Conservation (phyloP, 2,329 filamentous ascomycete species). For the Aspergillus sp. region DNA sequence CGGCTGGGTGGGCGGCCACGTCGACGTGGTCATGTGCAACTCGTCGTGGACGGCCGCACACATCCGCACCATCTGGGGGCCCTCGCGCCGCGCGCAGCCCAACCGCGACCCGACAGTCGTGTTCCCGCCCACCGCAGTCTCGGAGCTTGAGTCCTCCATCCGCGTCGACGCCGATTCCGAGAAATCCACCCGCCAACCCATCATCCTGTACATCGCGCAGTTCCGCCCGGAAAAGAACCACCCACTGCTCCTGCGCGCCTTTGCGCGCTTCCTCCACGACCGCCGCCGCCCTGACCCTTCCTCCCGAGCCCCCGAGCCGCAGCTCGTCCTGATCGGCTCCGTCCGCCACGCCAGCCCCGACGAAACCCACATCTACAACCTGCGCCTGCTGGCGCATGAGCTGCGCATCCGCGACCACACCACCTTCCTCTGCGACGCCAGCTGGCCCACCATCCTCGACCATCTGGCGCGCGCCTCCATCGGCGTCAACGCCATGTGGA, state of each 20-base stretch:
- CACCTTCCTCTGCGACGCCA: conserved; percentile 83
- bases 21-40: conserved; percentile 97
- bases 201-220: conserved; percentile 90
- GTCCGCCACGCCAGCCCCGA: conserved; percentile 67
- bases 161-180: conserved; percentile 69
- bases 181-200: conserved; percentile 60
- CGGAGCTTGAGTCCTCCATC: conserved; percentile 73
- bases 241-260: conserved; percentile 77
- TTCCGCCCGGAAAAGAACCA: conserved; percentile 98
- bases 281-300: conserved; percentile 49
- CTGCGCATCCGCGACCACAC: conserved; percentile 79
- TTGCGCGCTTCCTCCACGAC: conserved; percentile 68
- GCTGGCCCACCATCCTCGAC: conserved; percentile 81
- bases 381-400: conserved; percentile 82
- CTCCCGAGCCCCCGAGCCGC: conserved; percentile 47
- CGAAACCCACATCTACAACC: conserved; percentile 70
- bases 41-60: conserved; percentile 90
- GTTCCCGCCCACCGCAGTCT: conserved; percentile 88
- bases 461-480: conserved; percentile 75
- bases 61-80: conserved; percentile 76
- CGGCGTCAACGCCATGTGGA: conserved; percentile 99
- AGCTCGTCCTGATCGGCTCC: conserved; percentile 81
- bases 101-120: conserved; percentile 60
- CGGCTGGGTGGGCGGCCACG: conserved; percentile 73
- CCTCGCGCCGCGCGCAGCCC: conserved; percentile 35